These are phyloP conservation scores for Cercophora newfieldiana DNA, from an alignment of 495 filamentous ascomycete species.

Conservation along the genomic window DNA sequence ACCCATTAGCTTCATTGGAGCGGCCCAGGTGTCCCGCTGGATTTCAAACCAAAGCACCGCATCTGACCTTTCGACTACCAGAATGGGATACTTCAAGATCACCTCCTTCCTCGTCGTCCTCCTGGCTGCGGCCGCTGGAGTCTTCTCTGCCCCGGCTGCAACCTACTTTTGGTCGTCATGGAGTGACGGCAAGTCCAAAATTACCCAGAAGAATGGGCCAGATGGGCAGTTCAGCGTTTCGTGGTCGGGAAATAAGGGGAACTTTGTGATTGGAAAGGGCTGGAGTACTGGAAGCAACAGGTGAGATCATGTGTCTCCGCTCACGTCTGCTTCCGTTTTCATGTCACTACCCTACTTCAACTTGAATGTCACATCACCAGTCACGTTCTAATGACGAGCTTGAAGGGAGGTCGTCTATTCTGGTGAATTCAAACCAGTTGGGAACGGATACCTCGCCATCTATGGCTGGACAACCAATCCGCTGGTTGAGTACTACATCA, in stretches of 20 bases:
- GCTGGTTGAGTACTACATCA: constrained; percentile 65
- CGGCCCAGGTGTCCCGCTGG: too few species aligned
- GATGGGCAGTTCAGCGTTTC: constrained; percentile 57
- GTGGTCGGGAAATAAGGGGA: constrained; percentile 57
- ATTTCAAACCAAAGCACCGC: too few species aligned
- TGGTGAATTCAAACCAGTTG: constrained; percentile 26
- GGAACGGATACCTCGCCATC: constrained; percentile 40
- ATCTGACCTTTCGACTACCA: not conserved
- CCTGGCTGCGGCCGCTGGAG: not conserved
- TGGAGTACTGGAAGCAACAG: constrained; percentile 55
- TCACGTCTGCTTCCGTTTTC: too few species aligned
- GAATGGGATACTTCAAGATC: constrained; percentile 1
- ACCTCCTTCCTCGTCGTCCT: not conserved
- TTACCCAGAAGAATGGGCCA: constrained; percentile 60
- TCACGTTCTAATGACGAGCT: too few species aligned
- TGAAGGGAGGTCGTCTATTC: constrained; percentile 23
- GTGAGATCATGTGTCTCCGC: not conserved
- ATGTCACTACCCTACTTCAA: too few species aligned
- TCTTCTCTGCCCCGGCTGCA: constrained; percentile 23
- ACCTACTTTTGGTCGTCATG: constrained; percentile 65
- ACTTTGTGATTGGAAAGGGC: constrained; percentile 67
- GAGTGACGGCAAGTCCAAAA: constrained; percentile 58
- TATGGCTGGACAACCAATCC: constrained; percentile 66
- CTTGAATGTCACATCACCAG: too few species aligned
- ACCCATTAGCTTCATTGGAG: too few species aligned